Conservation (phyloP, 1,139 yeast species). For the Ogataea hybrid region DNA sequence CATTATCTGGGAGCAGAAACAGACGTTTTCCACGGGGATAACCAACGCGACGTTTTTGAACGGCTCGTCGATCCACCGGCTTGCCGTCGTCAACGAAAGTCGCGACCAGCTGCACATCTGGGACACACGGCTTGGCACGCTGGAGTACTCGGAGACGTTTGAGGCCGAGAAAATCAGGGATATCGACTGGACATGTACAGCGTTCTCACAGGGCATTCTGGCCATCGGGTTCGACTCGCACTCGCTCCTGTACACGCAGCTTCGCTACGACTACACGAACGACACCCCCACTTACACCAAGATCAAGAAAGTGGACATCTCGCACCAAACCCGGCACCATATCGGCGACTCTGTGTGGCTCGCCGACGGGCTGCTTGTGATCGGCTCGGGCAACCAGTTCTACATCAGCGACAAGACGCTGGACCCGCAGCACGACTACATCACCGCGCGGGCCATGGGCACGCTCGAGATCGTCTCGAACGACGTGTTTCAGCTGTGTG, state of each 20-base stretch:
- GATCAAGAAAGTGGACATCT: slow-evolving; percentile 69
- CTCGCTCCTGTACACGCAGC: slow-evolving; percentile 71
- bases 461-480: slow-evolving; percentile 45
- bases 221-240: slow-evolving; percentile 71
- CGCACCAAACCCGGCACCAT: slow-evolving; percentile 67
- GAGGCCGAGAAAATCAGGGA: slow-evolving; percentile 42
- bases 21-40: slow-evolving; percentile 55
- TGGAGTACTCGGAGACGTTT: slow-evolving; percentile 58
- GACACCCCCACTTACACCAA: slow-evolving; percentile 74
- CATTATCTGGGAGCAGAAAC: slow-evolving; percentile 51
- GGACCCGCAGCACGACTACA: slow-evolving; percentile 51
- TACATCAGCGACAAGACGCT: slow-evolving; percentile 74
- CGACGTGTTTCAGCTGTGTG: slow-evolving; percentile 62
- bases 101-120: slow-evolving; percentile 62
- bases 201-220: slow-evolving; percentile 66
- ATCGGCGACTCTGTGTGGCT: slow-evolving; percentile 93
- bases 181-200: slow-evolving; percentile 79
- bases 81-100: slow-evolving; percentile 63
- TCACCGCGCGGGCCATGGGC: slow-evolving; percentile 45
- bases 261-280: slow-evolving; percentile 87
- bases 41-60: slow-evolving; percentile 51
- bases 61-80: slow-evolving; percentile 72
- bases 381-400: slow-evolving; percentile 88
- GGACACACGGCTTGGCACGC: slow-evolving; percentile 67
- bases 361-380: slow-evolving; percentile 70